Evolutionary conservation across 768 basidiomycete species (phyloP).

Genomic region (Porpolomopsis calyptriformis): DNA sequence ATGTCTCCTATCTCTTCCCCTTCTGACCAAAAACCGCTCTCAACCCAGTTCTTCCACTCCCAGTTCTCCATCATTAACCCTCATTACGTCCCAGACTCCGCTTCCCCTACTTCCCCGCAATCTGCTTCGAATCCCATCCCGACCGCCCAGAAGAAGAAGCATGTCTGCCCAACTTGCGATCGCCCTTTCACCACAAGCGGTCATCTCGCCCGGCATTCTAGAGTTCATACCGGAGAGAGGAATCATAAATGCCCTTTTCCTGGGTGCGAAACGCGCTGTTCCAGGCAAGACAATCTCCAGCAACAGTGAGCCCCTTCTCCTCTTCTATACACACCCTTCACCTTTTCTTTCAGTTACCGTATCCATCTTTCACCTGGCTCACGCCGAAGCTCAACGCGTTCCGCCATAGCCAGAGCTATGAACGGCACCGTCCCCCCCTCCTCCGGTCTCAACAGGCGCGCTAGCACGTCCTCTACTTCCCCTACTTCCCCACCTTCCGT

Average conservation of each 20-base stretch:
- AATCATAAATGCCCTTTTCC: conserved; percentile 93
- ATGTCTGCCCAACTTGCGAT: conserved; percentile 64
- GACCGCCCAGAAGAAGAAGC: conserved; percentile 30
- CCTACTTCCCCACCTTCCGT: conserved; percentile 15
- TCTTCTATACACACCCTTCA: neutral
- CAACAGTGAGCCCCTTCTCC: conserved; percentile 35
- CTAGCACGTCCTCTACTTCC: conserved; percentile 17
- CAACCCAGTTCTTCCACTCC: conserved; percentile 24
- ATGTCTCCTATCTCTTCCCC: neutral
- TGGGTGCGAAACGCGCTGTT: conserved; percentile 88
- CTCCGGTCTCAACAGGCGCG: conserved; percentile 20
- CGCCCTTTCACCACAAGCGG: conserved; percentile 82
- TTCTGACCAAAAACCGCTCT: neutral
- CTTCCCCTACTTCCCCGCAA: neutral
- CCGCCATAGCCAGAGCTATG: conserved; percentile 39
- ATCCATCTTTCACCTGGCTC: conserved; percentile 78
- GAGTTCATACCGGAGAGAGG: conserved; percentile 85
- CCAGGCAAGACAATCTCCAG: conserved; percentile 78
- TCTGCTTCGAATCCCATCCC: neutral
- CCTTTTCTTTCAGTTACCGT: conserved; percentile 53
- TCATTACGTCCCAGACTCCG: conserved; percentile 11
- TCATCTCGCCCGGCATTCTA: conserved; percentile 78
- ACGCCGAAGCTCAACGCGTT: conserved; percentile 53
- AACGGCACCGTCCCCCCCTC: conserved; percentile 11
- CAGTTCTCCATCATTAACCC: conserved; percentile 19